Evolutionary conservation across 1,284 basidiomycete species (phyloP).

Genomic region (Pisolithus thermaeus): DNA sequence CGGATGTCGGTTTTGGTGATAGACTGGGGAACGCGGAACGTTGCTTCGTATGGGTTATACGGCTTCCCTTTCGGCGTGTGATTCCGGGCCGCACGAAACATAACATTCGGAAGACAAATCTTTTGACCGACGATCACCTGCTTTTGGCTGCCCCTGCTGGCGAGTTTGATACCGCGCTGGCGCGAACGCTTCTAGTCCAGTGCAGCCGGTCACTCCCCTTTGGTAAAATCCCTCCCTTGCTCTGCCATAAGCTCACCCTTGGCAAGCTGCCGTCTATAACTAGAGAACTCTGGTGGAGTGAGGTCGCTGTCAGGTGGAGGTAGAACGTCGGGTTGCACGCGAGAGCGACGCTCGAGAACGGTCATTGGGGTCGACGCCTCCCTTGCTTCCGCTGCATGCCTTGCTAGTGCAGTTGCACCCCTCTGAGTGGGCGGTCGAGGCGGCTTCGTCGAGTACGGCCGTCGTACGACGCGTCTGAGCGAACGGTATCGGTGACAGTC

Average conservation of each 20-base stretch:
- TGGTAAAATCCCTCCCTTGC: conserved; percentile 39
- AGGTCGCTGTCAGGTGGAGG: conserved; percentile 45
- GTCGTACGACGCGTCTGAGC: conserved; percentile 30
- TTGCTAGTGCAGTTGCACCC: conserved; percentile 32
- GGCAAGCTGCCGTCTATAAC: conserved; percentile 52
- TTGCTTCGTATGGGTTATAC: conserved; percentile 93
- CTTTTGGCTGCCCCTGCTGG: conserved; percentile 32
- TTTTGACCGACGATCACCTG: conserved; percentile 74
- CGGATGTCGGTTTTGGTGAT: conserved; percentile 91
- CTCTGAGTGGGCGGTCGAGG: conserved; percentile 15
- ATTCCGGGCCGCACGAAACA: conserved; percentile 83
- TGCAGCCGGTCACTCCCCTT: conserved; percentile 50
- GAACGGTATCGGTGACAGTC: too few species aligned
- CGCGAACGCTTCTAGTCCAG: conserved; percentile 54
- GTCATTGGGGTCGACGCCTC: conserved; percentile 65
- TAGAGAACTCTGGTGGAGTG: conserved; percentile 56
- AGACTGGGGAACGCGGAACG: conserved; percentile 82
- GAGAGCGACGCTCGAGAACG: conserved; percentile 62
- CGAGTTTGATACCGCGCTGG: conserved; percentile 54
- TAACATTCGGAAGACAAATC: too few species aligned
- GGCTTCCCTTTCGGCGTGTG: conserved; percentile 69
- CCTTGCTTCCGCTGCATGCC: conserved; percentile 48
- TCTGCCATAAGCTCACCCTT: conserved; percentile 43
- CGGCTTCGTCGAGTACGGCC: conserved; percentile 45
- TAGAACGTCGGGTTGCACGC: conserved; percentile 36